phyloP scores from a whole-genome alignment of 1,284 basidiomycete genomes.

The Cryptococcus sp. region DNA sequence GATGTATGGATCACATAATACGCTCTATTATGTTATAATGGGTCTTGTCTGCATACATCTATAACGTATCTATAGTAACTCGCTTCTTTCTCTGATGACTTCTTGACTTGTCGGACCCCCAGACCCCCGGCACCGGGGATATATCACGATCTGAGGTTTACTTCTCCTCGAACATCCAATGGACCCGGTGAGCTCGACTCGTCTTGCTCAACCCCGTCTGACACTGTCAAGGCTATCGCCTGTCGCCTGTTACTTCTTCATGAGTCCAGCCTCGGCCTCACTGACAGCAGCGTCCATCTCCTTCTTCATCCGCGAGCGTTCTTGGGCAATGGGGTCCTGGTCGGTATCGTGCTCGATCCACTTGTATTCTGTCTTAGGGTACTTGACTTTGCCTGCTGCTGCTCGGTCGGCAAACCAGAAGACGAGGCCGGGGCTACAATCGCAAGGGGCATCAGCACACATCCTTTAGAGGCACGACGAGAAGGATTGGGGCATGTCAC shows the following conservation, averaged over 20 bases:
- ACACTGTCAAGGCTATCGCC: too few relatives aligned
- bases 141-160: too few relatives aligned
- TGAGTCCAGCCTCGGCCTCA: conserved; percentile 9
- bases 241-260: too few relatives aligned
- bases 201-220: too few relatives aligned
- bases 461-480: not conserved
- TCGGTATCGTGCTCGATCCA: conserved; percentile 40
- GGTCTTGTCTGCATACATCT: too few relatives aligned
- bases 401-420: conserved; percentile 90
- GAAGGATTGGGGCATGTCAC: too few relatives aligned
- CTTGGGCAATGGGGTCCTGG: conserved; percentile 33
- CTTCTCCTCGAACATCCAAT: too few relatives aligned
- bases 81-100: too few relatives aligned
- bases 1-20: not conserved
- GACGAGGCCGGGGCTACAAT: conserved; percentile 68
- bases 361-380: conserved; percentile 48
- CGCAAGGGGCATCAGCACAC: not conserved
- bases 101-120: not conserved
- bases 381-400: conserved; percentile 63
- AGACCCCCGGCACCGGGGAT: too few relatives aligned
- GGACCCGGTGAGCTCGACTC: too few relatives aligned
- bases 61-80: too few relatives aligned
- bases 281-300: conserved; percentile 47
- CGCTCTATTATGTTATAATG: too few relatives aligned
- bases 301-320: conserved; percentile 40